Evolutionary conservation across 768 basidiomycete genomes (phyloP), one percentile per base, ranked within the genome.

Genomic region (Pseudohyphozyma bogoriensis): DNA sequence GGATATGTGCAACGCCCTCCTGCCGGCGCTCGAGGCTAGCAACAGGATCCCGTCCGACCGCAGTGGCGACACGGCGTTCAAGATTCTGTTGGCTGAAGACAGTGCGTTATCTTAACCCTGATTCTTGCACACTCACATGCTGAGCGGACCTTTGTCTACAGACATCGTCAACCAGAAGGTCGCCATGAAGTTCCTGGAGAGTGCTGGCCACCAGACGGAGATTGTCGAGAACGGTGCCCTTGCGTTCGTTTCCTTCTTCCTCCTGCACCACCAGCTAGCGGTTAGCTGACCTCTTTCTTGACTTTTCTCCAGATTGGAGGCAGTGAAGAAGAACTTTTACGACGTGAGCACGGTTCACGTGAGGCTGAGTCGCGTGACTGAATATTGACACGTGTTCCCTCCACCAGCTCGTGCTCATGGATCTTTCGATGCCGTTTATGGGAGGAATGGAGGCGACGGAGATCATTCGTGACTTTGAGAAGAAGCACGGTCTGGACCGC

Each of bases 361-460:
- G 22, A 35, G 33, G 20, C 35, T 32, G 15, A 10, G 37, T 37
- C 37, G 10, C 10, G 11, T 37, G 11, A 37, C 10, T 31, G 20
- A 4, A 26, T 15, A 5, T 1, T 13, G 3, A 33, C 16, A 4
- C 22, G 53, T 31, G 31, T 47, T 59, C 31, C 4, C 47, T 16
- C 53, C 9, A 18, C 4, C 35, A 56, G 64, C 51, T 59, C 37
- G 33, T 54, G 20, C 62, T 93, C 87, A 96, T 96, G 93, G 92
- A 96, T 69, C 86, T 68, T 9, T 53, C 49, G 15, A 92, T 93
- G 89, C 89, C 91, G 9, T 85, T 92, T 75, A 96, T 97, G 89
- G 91, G 92, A 52, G 92, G 93, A 65, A 89, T 93, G 84, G 92
- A 99, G 74, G 89, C 93, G 2, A 99, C 95, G 8, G 85, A 90